Evolutionary conservation across 2,329 filamentous ascomycete species (phyloP), one percentile per base, ranked within the genome.

Genomic region (Penicillium occitanis): DNA sequence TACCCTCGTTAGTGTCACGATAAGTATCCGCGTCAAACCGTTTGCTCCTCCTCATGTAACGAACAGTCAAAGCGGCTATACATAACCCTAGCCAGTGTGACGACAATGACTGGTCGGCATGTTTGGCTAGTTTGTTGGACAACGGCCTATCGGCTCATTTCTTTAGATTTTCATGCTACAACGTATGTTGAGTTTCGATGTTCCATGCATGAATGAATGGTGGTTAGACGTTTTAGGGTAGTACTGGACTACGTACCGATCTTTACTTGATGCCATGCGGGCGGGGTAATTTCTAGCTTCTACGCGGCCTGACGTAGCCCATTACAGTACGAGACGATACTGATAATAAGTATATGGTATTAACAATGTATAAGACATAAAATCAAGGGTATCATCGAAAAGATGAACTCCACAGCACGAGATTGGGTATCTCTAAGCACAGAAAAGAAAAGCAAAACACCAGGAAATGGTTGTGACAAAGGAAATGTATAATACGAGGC

Each of bases 381-480:
- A 22, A 59, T 58, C 25, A 62, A 63, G 58, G 63, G 63, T 65
- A 65, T 65, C 63, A 65, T 65, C 63, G 37, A 57, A 37, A 62
- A 53, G 65, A 63, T 63, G 65, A 67, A 62, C 57, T 55, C 65
- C 62, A 51, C 59, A 64, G 63, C 60, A 63, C 61, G 66, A 67
- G 66, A 67, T 67, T 37, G 62, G 66, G 66, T 67, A 67, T 67
- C 66, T 67, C 66, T 65, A 67, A 59, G 51, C 44, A 67, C 58
- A 35, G 51, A 65, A 67, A 60, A 46, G 55, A 40, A 65, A 37
- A 55, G 51, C 35, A 33, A 42, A 66, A 67, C 65, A 57, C 60
- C 65, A 67, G 30, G 48, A 64, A 65, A 65, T 60, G 57, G 57
- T 53, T 48, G 28, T 44, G 25, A 67, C 66, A 64, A 66, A 66